Percentiles rank a stretch among this genome's conserved stretches.
phyloP scores from a whole-genome alignment of 345 rosid species.

The Toxicodendron radicans region DNA sequence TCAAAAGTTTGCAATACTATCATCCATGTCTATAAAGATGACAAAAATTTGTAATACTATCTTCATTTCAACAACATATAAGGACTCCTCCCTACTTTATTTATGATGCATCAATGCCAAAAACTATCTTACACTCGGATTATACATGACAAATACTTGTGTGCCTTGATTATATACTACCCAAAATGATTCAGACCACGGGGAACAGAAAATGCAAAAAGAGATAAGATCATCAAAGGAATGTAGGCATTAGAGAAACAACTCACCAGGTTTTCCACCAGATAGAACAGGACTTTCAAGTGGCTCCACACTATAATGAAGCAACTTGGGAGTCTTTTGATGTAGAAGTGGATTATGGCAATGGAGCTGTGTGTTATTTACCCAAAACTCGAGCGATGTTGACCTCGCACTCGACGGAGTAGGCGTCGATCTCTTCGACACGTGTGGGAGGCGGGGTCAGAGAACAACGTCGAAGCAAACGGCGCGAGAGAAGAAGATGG shows the following conservation, averaged over 20 bases:
- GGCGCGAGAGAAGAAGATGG: too few species aligned
- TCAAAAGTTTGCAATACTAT: too few species aligned
- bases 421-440: constrained; percentile 92
- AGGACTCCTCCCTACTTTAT: background rate
- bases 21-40: too few species aligned
- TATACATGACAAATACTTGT: background rate
- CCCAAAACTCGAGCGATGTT: constrained; percentile 53
- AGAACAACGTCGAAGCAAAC: too few species aligned
- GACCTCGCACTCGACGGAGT: constrained; percentile 98
- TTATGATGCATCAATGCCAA: background rate
- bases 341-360: too few species aligned
- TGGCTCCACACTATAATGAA: constrained; percentile 85
- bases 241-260: background rate
- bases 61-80: background rate
- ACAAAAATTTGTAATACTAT: background rate
- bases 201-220: too few species aligned
- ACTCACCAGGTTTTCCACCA: constrained; percentile 90
- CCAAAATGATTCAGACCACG: too few species aligned
- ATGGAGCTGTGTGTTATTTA: too few species aligned
- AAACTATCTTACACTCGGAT: background rate
- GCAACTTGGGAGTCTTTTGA: too few species aligned
- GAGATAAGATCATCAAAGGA: background rate
- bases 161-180: background rate
- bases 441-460: constrained; percentile 89
- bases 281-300: constrained; percentile 75